Evolutionary conservation across 2,329 filamentous ascomycete species (phyloP).

Genomic region (Bipolaris oryzae): DNA sequence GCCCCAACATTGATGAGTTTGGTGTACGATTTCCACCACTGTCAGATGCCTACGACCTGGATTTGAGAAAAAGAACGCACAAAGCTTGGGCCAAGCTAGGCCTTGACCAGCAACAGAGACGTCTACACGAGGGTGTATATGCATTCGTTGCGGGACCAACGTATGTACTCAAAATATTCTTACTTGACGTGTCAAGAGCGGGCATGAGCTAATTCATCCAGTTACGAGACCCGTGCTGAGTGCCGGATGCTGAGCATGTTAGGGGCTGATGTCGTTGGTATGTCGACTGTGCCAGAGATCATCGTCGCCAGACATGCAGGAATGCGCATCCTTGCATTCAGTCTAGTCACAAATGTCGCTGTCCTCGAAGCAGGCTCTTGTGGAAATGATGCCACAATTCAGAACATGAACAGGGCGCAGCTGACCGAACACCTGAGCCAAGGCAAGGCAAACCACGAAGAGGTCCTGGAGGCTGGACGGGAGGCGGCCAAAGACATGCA

Average conservation of each 20-base stretch:
- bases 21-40: conserved; percentile 67
- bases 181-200: background rate
- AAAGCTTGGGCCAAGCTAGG: conserved; percentile 61
- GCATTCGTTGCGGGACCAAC: conserved; percentile 68
- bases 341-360: conserved; percentile 69
- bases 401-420: conserved; percentile 57
- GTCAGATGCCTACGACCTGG: conserved; percentile 70
- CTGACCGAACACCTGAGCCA: conserved; percentile 62
- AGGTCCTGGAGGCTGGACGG: conserved; percentile 67
- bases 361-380: conserved; percentile 64
- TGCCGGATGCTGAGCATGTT: conserved; percentile 65
- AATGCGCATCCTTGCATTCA: conserved; percentile 68
- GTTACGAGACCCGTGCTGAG: conserved; percentile 69
- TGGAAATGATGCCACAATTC: conserved; percentile 62
- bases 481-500: conserved; percentile 68
- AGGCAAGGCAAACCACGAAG: conserved; percentile 68
- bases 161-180: conserved; percentile 45
- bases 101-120: conserved; percentile 54
- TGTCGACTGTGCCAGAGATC: conserved; percentile 73
- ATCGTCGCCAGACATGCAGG: conserved; percentile 68
- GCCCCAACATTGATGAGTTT: conserved; percentile 67
- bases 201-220: conserved; percentile 16
- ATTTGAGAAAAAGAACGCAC: conserved; percentile 63
- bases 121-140: conserved; percentile 69
- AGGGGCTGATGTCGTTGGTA: conserved; percentile 72